Conservation (phyloP, 176 grass and related monocot species). For the Triticum timopheevii region DNA sequence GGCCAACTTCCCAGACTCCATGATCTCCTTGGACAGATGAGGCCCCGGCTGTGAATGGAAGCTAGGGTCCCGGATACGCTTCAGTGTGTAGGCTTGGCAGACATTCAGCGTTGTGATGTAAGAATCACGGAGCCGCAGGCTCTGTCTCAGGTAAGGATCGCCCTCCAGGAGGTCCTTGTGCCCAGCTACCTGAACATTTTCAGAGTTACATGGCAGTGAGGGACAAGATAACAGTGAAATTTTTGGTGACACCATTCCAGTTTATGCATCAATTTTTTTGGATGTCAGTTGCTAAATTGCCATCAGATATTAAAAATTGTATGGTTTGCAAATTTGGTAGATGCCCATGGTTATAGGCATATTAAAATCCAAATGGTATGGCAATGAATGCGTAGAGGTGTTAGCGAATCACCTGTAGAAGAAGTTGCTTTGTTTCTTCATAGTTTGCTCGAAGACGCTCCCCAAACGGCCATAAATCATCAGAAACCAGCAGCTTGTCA, state of each 20-base stretch:
- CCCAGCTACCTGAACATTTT: conserved; percentile 65
- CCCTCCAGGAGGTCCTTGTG: conserved; percentile 94
- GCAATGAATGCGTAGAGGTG: neutral
- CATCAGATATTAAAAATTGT: too few species aligned
- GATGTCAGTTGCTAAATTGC: neutral
- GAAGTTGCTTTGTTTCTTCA: conserved; percentile 78
- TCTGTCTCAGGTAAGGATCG: conserved; percentile 87
- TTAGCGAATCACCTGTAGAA: conserved; percentile 67
- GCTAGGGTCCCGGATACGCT: conserved; percentile 73
- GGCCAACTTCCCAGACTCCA: conserved; percentile 52
- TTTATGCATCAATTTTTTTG: neutral
- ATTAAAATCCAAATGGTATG: neutral
- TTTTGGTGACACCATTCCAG: neutral
- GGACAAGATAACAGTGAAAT: neutral
- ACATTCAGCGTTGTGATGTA: conserved; percentile 92
- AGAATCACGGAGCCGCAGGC: conserved; percentile 67
- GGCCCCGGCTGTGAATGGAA: conserved; percentile 61
- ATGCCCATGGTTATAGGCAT: neutral
- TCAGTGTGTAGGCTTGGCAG: conserved; percentile 83
- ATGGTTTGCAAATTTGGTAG: neutral
- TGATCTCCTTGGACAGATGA: conserved; percentile 74
- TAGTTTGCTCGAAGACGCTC: conserved; percentile 68
- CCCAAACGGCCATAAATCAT: conserved; percentile 76
- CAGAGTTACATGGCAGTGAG: neutral
- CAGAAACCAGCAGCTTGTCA: conserved; percentile 82